Evolutionary conservation across 2,329 filamentous ascomycete species (phyloP), one percentile per base, ranked within the genome.

Genomic region (Sclerotinia sclerotiorum): DNA sequence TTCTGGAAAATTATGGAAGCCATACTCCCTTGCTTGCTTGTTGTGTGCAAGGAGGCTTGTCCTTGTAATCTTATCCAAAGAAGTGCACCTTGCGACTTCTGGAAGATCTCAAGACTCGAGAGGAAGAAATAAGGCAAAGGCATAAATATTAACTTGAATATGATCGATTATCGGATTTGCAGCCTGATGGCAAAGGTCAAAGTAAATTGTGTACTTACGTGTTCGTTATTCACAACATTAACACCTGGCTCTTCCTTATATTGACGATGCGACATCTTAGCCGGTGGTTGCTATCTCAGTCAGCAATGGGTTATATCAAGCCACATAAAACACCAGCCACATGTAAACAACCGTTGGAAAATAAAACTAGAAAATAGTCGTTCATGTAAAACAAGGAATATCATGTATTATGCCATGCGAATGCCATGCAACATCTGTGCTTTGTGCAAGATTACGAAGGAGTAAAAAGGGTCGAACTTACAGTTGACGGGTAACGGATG

Each of bases 171-270:
- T 61, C 35, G 57, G 32, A 62, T 51, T 39, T 27, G 29, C 35
- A 56, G 39, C 13, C n/a, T 56, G 56, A 32, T 48, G 57, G 52
- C 49, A 56, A 73, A 68, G 48, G 69, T 29, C 60, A 65, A 69
- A 70, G 74, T 70, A 70, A 71, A n/a, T 24, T 44, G 32, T 49
- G 52, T 63, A 81, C 81, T 82, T 78, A 84, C 82, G 72, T 81
- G 78, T 78, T 83, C 80, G 69, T 80, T 80, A 54, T 73, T 70
- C 44, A 75, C 74, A 32, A 75, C 72, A 57, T 52, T 46, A 60
- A 75, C 73, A 65, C 73, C 74, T 29, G 81, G 77, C 70, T 83
- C 81, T 77, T 83, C 80, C 78, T 83, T 83, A 79, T 82, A 83
- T 68, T 76, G 76, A 70, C 74, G 76, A 73, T 77, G 76, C 46